Percentiles rank a stretch among this genome's conserved stretches.
Evolutionary conservation across 306 rosid species (phyloP).

Genomic region (Dalbergia oliveri): DNA sequence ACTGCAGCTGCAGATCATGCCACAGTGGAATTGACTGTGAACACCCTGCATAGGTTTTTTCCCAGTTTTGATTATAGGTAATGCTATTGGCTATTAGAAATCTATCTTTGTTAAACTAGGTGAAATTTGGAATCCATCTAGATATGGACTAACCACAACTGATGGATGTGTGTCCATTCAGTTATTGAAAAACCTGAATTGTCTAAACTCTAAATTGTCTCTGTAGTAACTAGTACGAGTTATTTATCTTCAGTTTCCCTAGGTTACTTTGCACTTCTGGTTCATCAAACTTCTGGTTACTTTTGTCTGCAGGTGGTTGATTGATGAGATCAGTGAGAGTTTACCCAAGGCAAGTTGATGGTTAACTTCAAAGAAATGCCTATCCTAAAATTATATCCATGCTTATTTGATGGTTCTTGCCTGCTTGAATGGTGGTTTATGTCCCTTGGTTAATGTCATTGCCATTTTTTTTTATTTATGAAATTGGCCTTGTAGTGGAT

Average conservation of each 20-base stretch:
- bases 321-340: slow-evolving; percentile 91
- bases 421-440: not conserved
- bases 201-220: slow-evolving; percentile 33
- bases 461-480: not conserved
- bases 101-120: slow-evolving; percentile 17
- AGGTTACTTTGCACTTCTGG: slow-evolving; percentile 38
- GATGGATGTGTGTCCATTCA: slow-evolving; percentile 33
- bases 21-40: slow-evolving; percentile 84
- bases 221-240: not conserved
- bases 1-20: slow-evolving; percentile 97
- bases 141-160: slow-evolving; percentile 31
- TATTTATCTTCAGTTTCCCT: not conserved
- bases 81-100: slow-evolving; percentile 25
- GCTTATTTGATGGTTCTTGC: slow-evolving; percentile 27
- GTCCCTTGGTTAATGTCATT: slow-evolving; percentile 6
- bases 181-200: slow-evolving; percentile 16
- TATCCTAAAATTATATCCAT: slow-evolving; percentile 31
- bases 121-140: slow-evolving; percentile 41
- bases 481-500: not conserved
- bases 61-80: slow-evolving; percentile 96
- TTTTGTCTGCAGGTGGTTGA: slow-evolving; percentile 79
- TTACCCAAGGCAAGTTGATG: slow-evolving; percentile 77
- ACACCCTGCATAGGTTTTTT: slow-evolving; percentile 73
- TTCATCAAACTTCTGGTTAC: slow-evolving; percentile 41
- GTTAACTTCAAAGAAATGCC: slow-evolving; percentile 45